Conservation (phyloP, 2,329 filamentous ascomycete genomes). For the Apiospora marii region DNA sequence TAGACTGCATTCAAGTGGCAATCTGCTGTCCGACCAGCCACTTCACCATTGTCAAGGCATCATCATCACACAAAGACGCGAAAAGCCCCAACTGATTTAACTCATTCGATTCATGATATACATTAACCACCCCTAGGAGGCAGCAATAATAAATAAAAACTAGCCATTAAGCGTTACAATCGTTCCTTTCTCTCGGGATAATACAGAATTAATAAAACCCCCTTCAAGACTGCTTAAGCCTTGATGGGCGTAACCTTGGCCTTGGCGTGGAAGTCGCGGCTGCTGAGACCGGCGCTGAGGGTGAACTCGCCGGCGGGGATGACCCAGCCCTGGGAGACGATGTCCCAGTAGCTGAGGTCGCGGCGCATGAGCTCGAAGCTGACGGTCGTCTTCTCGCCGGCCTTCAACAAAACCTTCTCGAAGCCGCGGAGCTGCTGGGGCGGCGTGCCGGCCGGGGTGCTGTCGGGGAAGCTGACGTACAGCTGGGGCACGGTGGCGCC, state of each 20-base stretch:
- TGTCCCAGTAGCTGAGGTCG: constrained; percentile 89
- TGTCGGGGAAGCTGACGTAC: constrained; percentile 16
- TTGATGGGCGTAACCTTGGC: constrained; percentile 11
- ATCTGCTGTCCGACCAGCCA: too few species aligned
- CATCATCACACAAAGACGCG: not conserved
- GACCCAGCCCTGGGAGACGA: constrained; percentile 76
- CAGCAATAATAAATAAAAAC: constrained; percentile 14
- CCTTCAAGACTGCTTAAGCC: constrained; percentile 8
- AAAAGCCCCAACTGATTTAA: not conserved
- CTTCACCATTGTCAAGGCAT: not conserved
- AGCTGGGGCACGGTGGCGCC: constrained; percentile 80
- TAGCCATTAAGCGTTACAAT: constrained; percentile 17
- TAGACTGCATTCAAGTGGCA: too few species aligned
- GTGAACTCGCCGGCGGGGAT: constrained; percentile 34
- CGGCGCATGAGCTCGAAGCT: constrained; percentile 75
- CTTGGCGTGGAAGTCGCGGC: constrained; percentile 30
- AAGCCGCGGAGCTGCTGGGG: constrained; percentile 83
- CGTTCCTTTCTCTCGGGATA: not conserved
- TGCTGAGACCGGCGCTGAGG: constrained; percentile 33
- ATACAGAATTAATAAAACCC: not conserved
- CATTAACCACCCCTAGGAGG: not conserved
- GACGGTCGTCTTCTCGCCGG: constrained; percentile 73
- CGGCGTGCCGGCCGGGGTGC: constrained; percentile 43
- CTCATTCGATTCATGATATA: constrained; percentile 17
- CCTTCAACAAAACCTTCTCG: constrained; percentile 74